Evolutionary conservation across 2,329 filamentous ascomycete species (phyloP).

Genomic region (Pseudogymnoascus sp.): DNA sequence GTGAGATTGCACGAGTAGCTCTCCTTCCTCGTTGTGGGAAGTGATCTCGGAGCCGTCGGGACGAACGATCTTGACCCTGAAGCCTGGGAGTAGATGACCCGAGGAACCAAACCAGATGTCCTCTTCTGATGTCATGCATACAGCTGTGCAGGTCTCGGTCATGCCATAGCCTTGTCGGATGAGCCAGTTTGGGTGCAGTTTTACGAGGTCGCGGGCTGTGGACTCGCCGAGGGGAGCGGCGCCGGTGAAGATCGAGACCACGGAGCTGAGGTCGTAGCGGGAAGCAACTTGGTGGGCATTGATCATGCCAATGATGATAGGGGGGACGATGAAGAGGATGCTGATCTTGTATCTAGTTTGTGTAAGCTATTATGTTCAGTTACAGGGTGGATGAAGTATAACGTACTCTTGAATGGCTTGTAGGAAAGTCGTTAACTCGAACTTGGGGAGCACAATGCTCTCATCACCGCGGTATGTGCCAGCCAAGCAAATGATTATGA

Average conservation of each 20-base stretch:
- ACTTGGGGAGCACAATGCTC: conserved; percentile 65
- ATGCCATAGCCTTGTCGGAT: conserved; percentile 70
- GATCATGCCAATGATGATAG: conserved; percentile 71
- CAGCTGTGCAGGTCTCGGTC: conserved; percentile 70
- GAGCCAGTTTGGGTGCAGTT: conserved; percentile 55
- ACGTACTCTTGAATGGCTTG: conserved; percentile 51
- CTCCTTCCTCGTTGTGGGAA: conserved; percentile 66
- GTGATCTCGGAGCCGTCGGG: conserved; percentile 64
- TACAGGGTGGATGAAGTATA: not conserved
- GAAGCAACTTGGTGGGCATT: conserved; percentile 54
- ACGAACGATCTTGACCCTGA: conserved; percentile 59
- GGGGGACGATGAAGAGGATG: conserved; percentile 58
- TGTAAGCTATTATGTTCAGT: not conserved
- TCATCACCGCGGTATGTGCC: conserved; percentile 66
- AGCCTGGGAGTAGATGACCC: conserved; percentile 60
- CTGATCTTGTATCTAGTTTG: conserved; percentile 49
- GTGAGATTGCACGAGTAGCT: conserved; percentile 71
- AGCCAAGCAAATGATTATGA: conserved; percentile 61
- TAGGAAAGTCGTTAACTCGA: conserved; percentile 62
- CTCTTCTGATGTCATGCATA: conserved; percentile 49
- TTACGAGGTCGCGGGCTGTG: conserved; percentile 56
- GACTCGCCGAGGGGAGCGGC: conserved; percentile 73
- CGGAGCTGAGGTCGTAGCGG: conserved; percentile 65
- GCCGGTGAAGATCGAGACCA: conserved; percentile 61
- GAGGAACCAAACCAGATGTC: conserved; percentile 68